Evolutionary conservation across 192 early-diverging fungal species (phyloP), one percentile per base, ranked within the genome.

Genomic region (Coemansia sp.): DNA sequence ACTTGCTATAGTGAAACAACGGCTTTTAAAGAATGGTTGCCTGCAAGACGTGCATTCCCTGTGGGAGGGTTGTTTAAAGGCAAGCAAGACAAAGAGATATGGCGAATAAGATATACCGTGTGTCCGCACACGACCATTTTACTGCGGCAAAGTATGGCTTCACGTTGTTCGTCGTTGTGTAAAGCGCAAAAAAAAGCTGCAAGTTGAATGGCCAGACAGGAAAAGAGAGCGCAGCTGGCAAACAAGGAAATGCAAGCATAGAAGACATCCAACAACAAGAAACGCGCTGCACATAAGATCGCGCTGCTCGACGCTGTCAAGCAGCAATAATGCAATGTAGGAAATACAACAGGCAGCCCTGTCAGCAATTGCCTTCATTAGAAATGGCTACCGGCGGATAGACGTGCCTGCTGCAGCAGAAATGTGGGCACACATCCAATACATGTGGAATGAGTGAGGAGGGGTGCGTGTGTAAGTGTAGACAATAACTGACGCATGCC

Each of bases 321-420:
- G 38, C 38, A 16, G 38, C 38, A 44, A 44, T 14, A 44, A 44
- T 44, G 38, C 38, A 44, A 44, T 44, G 27, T 49, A 21, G 44
- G 10, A 60, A 27, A 16, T 49, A 16, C 41, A 49, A n/a, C 16
- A 44, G 14, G 4, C 58, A 60, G 14, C 58, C 31, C n/a, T n/a
- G 25, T 21, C 55, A 34, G 4, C 21, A 28, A 12, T 60, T 44
- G n/a, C 24, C 58, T 7, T n/a, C 14, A 25, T 27, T 26, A 47
- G 25, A 19, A 49, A 18, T 60, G 19, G 47, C 44, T 50, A 26
- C 27, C 47, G 24, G 14, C 38, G 38, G 38, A 23, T 44, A 26
- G 32, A 60, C n/a, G 25, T 25, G 31, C 25, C 49, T 26, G 44
- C 44, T 26, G 19, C 47, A 60, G 49, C 28, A 27, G 58, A 49